These are phyloP conservation scores for Populus hybrid DNA, from an alignment of 441 rosid genomes.

Conservation along the genomic window DNA sequence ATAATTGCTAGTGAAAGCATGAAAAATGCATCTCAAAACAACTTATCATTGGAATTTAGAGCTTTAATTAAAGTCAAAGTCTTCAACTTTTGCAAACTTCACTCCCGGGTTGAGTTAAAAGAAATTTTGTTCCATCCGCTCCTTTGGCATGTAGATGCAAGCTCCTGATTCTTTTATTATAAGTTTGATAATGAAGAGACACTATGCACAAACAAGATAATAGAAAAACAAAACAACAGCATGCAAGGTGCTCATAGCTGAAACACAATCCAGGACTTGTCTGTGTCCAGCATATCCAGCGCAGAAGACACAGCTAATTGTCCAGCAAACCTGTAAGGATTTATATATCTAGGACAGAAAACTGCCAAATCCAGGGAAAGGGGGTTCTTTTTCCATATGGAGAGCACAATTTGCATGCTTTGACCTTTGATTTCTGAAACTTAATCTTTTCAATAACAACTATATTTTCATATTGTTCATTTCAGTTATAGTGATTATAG, in stretches of 20 bases:
- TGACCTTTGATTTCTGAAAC: background rate
- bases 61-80: slow-evolving; percentile 1
- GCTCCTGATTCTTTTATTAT: background rate
- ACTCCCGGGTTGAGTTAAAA: background rate
- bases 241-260: background rate
- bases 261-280: background rate
- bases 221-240: background rate
- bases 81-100: background rate
- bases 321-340: background rate
- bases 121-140: background rate
- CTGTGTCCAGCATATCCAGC: background rate
- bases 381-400: background rate
- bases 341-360: background rate
- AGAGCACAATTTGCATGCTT: background rate
- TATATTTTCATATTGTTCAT: background rate
- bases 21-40: background rate
- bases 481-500: background rate
- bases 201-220: background rate
- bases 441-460: background rate
- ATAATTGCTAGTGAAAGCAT: background rate
- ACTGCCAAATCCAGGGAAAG: background rate
- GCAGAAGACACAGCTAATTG: background rate
- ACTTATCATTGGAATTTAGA: background rate
- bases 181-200: background rate
- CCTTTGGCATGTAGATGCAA: background rate